These are phyloP conservation scores for Macrolepiota fuliginosa DNA, from an alignment of 768 basidiomycete genomes.

Conservation along the genomic window DNA sequence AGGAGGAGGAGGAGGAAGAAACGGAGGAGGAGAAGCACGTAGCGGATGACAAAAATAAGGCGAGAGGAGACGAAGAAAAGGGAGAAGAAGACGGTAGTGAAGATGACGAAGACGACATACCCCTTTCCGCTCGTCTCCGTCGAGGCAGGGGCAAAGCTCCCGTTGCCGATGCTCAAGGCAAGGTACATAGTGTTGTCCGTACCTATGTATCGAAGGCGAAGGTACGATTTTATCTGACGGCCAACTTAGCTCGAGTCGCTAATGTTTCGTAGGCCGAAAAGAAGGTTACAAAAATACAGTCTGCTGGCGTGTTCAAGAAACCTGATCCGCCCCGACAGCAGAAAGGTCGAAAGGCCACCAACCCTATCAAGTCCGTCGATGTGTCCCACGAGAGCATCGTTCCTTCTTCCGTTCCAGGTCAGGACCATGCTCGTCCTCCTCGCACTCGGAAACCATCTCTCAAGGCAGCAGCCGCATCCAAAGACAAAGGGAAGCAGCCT, in stretches of 20 bases:
- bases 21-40: not conserved
- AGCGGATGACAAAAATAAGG: not conserved
- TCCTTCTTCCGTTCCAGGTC: slow-evolving; percentile 61
- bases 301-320: not conserved
- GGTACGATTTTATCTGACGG: not conserved
- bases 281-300: not conserved
- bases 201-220: not conserved
- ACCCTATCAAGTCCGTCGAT: not conserved
- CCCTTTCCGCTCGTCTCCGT: slow-evolving; percentile 11
- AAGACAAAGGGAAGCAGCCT: slow-evolving; percentile 6
- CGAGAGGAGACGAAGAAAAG: slow-evolving; percentile 6
- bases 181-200: not conserved
- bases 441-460: slow-evolving; percentile 1
- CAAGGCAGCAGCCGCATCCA: not conserved
- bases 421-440: slow-evolving; percentile 30
- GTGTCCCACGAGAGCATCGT: slow-evolving; percentile 37
- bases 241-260: not conserved
- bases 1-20: not conserved
- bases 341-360: not conserved
- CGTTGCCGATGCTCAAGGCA: not conserved
- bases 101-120: slow-evolving; percentile 14
- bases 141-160: slow-evolving; percentile 10
- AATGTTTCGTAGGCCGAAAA: not conserved
- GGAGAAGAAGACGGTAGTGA: not conserved
- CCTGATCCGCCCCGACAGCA: not conserved